A percentile compares a stretch with the other conserved stretches of the same genome.
Evolutionary conservation across 805 yeast species (phyloP).

Genomic region (Wickerhamiella allomyrinae): DNA sequence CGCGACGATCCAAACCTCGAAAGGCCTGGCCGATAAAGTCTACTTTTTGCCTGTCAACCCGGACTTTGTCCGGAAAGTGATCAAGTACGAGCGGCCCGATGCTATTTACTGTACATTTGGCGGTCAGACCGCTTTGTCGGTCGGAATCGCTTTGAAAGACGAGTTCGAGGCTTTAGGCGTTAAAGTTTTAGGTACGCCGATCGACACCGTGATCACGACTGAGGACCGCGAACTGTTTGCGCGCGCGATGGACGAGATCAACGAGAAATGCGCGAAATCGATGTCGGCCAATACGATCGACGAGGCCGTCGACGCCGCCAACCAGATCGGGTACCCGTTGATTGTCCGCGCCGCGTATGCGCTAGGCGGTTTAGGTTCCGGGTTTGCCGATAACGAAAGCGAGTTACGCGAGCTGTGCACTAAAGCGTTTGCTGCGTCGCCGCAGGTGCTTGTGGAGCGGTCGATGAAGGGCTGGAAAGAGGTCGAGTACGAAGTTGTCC

Average conservation of each 20-base stretch:
- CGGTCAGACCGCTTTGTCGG: conserved; percentile 95
- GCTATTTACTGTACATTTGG: conserved; percentile 96
- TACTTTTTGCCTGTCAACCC: conserved; percentile 96
- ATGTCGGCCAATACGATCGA: conserved; percentile 66
- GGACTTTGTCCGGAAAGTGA: conserved; percentile 91
- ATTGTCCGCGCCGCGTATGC: conserved; percentile 97
- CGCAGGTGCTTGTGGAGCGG: conserved; percentile 88
- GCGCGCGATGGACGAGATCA: conserved; percentile 83
- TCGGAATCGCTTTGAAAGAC: conserved; percentile 90
- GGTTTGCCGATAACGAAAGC: conserved; percentile 80
- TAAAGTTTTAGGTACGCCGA: conserved; percentile 90
- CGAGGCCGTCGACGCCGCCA: conserved; percentile 77
- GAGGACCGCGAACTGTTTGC: conserved; percentile 97
- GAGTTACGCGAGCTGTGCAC: conserved; percentile 74
- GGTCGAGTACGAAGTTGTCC: conserved; percentile 95
- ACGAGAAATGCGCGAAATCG: conserved; percentile 90
- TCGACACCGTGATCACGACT: conserved; percentile 90
- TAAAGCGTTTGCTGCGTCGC: conserved; percentile 88
- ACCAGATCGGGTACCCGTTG: conserved; percentile 82
- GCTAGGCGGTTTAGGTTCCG: conserved; percentile 95
- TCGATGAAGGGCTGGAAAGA: conserved; percentile 99
- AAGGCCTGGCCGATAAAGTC: conserved; percentile 95
- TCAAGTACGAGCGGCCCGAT: conserved; percentile 89
- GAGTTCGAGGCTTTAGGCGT: conserved; percentile 88
- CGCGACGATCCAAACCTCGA: conserved; percentile 96